Base-by-base conservation (phyloP, 495 filamentous ascomycete species). In the Aspergillus conjunctus region DNA sequence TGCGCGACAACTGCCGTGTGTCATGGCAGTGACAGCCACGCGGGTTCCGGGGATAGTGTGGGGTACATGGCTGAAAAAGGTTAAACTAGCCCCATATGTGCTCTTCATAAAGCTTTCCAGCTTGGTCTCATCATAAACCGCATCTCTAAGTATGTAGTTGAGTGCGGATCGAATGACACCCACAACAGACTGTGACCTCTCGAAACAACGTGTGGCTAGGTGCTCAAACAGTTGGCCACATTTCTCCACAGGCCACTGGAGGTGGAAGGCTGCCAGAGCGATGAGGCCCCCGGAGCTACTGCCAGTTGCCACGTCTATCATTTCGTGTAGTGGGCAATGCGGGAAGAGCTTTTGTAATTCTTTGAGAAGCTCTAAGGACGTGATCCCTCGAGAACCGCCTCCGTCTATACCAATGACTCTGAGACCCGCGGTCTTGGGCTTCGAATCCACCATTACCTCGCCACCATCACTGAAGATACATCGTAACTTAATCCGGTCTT, bases 231-330 rank as follows among this genome's bases (percentile, higher is more conserved):
- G n/a, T 15, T 52, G 21, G n/a, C 46, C 55, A 57, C 60, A 71
- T 34, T 60, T 12, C n/a, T 58, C 15, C 11, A 69, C 26, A 18
- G 63, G 56, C 59, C 66, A 71, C 41, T 65, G 41, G 37, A 70
- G 54, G 10, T 67, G 49, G 56, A 73, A 69, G 22, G 69, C 45
- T 0, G 63, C 67, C 3, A 76, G 61, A 26, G 64, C 57, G 39
- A 71, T 76, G 5, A 76, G 60, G 3, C 68, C 71, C 31, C 70
- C 71, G 54, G 66, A 64, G 54, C 68, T 75, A 39, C 67, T 73
- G 17, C 72, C 60, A 58, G 68, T 53, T 10, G 67, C 66, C 43
- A 73, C 49, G 54, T 77, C 64, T 43, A 77, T 62, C 22, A 70
- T 55, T 46, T 69, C 66, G 21, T 71, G 60, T 10, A 75, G 12